Evolutionary conservation across 176 grass and related monocot species (phyloP), one percentile per base, ranked within the genome.

Genomic region (Pontederia paniculata): DNA sequence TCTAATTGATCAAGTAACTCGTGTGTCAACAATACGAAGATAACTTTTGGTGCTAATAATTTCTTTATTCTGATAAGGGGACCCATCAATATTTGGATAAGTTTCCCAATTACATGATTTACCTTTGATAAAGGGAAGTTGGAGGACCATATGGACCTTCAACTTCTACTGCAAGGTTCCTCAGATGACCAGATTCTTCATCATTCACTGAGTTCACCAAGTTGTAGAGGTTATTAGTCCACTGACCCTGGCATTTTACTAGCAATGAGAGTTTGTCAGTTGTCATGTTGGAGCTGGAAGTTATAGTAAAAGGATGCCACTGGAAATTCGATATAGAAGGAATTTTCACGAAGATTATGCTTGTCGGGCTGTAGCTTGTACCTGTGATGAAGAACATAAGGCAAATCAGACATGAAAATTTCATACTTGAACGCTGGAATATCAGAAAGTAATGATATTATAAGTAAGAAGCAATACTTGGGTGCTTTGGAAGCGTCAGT

Each of bases 271-370:
- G 23, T 44, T 55, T 68, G 4, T 64, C 66, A 14, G 45, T 52
- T 51, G 74, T 53, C 46, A 57, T 75, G 45, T 48, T 58, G 50
- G 65, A 70, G 55, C 71, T 81, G 17, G 78, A 75, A 45, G 59
- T 81, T 20, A 81, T 75, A 65, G 44, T 81, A 31, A 81, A 81
- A 54, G 78, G 78, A 23, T 81, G 78, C 78, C 78, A 81, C 23
- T 81, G 65, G n/a, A 70, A 65, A 21, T 62, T 75, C 9, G 78
- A 81, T 81, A 81, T 60, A 17, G 42, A 65, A 10, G 66, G 58
- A 54, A 81, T 64, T 22, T 81, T 81, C 8, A 81, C 23, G 57
- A 75, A 81, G 55, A 81, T 60, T 9, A 57, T 66, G 66, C 78
- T 81, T 54, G 71, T 75, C 5, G 78, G 78, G n/a, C 43, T 42